These are phyloP conservation scores for Fusarium beomiforme DNA, from an alignment of 2,329 filamentous ascomycete species.

Conservation along the genomic window DNA sequence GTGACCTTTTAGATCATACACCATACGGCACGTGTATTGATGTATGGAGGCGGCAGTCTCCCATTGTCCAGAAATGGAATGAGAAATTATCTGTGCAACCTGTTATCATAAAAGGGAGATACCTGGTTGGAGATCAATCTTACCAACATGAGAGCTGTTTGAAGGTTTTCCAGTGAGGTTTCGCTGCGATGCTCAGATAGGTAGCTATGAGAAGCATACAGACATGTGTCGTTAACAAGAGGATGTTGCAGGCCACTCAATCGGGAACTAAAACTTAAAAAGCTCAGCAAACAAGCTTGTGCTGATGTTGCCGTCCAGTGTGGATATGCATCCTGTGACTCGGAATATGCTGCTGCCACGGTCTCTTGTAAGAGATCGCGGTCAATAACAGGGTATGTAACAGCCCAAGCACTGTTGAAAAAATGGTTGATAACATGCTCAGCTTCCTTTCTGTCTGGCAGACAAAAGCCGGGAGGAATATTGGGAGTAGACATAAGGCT, in stretches of 20 bases:
- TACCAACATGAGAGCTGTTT: background rate
- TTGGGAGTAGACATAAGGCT: fast-evolving
- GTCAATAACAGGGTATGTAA: background rate
- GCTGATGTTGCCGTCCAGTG: background rate
- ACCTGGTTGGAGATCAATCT: background rate
- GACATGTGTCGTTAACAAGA: background rate
- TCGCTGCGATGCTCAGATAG: fast-evolving
- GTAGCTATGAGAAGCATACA: background rate
- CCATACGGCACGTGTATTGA: background rate
- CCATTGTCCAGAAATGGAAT: background rate
- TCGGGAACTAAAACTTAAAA: background rate
- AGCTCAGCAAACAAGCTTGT: background rate
- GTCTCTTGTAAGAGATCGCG: background rate
- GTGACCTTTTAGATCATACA: background rate
- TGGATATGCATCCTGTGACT: fast-evolving
- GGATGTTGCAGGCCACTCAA: background rate
- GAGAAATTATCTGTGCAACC: background rate
- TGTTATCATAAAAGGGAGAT: background rate
- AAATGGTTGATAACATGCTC: background rate
- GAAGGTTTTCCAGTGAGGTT: background rate
- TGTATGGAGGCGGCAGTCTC: background rate
- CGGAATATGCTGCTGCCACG: background rate
- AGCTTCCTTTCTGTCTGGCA: background rate
- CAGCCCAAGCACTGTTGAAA: background rate
- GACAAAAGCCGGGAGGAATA: background rate